A percentile compares a stretch with the other conserved stretches of the same genome.
Evolutionary conservation across 1,139 yeast genomes (phyloP).

Genomic region (Yamadazyma sp.): DNA sequence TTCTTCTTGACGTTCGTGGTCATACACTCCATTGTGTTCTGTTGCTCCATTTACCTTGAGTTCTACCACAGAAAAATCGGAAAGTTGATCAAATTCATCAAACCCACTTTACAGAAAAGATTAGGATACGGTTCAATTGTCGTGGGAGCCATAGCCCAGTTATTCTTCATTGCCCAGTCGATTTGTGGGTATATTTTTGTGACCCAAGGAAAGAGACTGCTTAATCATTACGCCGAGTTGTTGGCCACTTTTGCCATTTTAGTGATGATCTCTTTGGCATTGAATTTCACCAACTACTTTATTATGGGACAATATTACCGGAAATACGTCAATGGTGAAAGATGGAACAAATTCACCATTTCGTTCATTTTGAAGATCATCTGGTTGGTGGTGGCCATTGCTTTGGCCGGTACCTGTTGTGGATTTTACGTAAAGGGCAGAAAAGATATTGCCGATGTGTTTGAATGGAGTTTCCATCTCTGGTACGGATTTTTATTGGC

Average conservation of each 20-base stretch:
- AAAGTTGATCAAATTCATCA: conserved; percentile 29
- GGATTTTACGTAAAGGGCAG: conserved; percentile 25
- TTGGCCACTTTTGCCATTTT: conserved; percentile 30
- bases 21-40: conserved; percentile 26
- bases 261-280: conserved; percentile 22
- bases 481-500: conserved; percentile 38
- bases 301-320: conserved; percentile 34
- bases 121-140: conserved; percentile 28
- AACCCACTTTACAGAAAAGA: conserved; percentile 25
- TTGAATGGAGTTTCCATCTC: conserved; percentile 38
- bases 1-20: conserved; percentile 25
- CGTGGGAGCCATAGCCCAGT: conserved; percentile 26
- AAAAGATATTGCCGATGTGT: conserved; percentile 23
- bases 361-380: conserved; percentile 30
- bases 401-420: conserved; percentile 27
- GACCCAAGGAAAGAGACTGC: conserved; percentile 17
- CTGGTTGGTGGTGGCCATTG: conserved; percentile 31
- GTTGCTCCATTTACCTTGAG: conserved; percentile 28
- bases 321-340: conserved; percentile 31
- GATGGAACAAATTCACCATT: conserved; percentile 31
- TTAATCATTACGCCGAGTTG: conserved; percentile 24
- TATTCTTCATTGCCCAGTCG: conserved; percentile 25
- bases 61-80: conserved; percentile 33
- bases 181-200: conserved; percentile 23
- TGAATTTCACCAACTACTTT: conserved; percentile 30